These are phyloP conservation scores for Auriculariales sp. DNA, from an alignment of 768 basidiomycete genomes.

Conservation along the genomic window DNA sequence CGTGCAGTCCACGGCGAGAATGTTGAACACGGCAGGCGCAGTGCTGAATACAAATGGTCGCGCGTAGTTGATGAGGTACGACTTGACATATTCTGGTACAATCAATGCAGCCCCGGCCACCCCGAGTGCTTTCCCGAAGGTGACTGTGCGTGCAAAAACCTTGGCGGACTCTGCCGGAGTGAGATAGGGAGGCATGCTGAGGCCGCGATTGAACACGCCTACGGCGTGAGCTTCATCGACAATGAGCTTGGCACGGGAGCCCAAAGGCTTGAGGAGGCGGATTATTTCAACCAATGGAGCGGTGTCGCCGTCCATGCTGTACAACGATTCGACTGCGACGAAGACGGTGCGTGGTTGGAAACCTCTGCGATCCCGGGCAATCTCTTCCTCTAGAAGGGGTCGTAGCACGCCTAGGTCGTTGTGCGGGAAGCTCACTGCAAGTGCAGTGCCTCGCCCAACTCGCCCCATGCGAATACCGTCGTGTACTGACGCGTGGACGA, in stretches of 20 bases:
- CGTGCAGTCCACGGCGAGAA: conserved; percentile 61
- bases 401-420: conserved; percentile 47
- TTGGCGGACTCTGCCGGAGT: too few species aligned
- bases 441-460: conserved; percentile 16
- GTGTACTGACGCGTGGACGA: conserved; percentile 83
- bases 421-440: conserved; percentile 46
- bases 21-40: conserved; percentile 57
- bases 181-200: conserved; percentile 56
- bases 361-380: conserved; percentile 4
- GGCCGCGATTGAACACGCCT: conserved; percentile 74
- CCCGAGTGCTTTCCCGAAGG: conserved; percentile 86
- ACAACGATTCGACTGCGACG: conserved; percentile 76
- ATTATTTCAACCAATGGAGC: conserved; percentile 59
- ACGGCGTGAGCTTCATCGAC: conserved; percentile 94
- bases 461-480: conserved; percentile 67
- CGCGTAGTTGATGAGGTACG: conserved; percentile 86
- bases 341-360: conserved; percentile 37
- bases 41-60: conserved; percentile 88
- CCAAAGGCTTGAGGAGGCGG: conserved; percentile 42
- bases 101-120: conserved; percentile 62
- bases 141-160: conserved; percentile 69
- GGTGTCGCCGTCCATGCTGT: conserved; percentile 94
- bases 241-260: conserved; percentile 50
- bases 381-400: conserved; percentile 26
- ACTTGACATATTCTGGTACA: conserved; percentile 38